Evolutionary conservation across 2,329 filamentous ascomycete genomes (phyloP).

Genomic region (Alternaria triticimaculans): DNA sequence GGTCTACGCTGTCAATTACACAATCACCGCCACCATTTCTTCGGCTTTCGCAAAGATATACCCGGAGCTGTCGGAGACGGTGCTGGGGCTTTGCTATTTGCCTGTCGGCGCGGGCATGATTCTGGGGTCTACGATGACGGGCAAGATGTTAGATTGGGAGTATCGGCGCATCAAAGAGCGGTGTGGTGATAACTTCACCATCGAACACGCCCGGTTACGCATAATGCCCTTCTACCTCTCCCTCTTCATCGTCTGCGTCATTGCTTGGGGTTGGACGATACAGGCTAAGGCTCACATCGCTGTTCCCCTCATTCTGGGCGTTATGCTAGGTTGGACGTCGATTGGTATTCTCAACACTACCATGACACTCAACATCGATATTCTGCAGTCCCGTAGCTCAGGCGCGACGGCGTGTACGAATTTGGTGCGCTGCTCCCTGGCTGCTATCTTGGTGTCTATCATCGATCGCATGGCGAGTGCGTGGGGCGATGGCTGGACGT

Average conservation of each 20-base stretch:
- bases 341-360: slow-evolving; percentile 40
- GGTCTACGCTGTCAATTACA: slow-evolving; percentile 41
- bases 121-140: slow-evolving; percentile 59
- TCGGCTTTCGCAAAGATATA: slow-evolving; percentile 35
- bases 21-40: slow-evolving; percentile 40
- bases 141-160: slow-evolving; percentile 61
- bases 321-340: slow-evolving; percentile 35
- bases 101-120: slow-evolving; percentile 64
- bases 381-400: slow-evolving; percentile 33
- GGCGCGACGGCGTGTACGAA: slow-evolving; percentile 39
- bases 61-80: slow-evolving; percentile 31
- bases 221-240: slow-evolving; percentile 36
- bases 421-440: slow-evolving; percentile 33
- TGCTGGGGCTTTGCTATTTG: slow-evolving; percentile 53
- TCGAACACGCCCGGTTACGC: slow-evolving; percentile 36
- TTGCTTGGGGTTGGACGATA: slow-evolving; percentile 37
- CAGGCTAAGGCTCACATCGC: slow-evolving; percentile 30
- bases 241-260: slow-evolving; percentile 34
- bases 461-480: slow-evolving; percentile 32
- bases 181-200: slow-evolving; percentile 29
- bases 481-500: slow-evolving; percentile 37
- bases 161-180: slow-evolving; percentile 51
- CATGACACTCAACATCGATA: slow-evolving; percentile 40
- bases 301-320: slow-evolving; percentile 27
- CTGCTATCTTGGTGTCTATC: slow-evolving; percentile 30